Evolutionary conservation across 176 grass and related monocot species (phyloP), one percentile per base, ranked within the genome.

Genomic region (Ensete glaucum): DNA sequence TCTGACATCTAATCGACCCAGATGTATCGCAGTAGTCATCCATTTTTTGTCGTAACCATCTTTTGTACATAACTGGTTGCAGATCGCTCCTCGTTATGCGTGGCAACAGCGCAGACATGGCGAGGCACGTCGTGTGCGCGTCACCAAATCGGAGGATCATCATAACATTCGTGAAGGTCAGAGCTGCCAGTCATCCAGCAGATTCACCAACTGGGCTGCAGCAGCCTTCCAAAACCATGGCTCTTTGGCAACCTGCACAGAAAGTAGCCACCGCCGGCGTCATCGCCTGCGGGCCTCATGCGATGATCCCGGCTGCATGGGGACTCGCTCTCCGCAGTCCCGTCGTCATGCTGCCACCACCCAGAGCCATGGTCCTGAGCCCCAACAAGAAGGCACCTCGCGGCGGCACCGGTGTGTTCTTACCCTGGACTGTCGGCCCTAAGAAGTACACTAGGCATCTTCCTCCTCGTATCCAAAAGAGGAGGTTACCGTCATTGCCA

Each of bases 381-480:
- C 74, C 80, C 11, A 74, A 83, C 79, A 99, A 87, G 80, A 83
- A 85, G 75, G 89, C 85, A 78, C 75, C 78, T 14, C 86, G 86
- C 10, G 77, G 80, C 54, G 95, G 96, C 77, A 99, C 96, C 19
- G 96, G 96, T 52, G 96, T 99, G 54, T 99, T 99, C 83, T 82
- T 99, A 65, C 96, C 96, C 8, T 99, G 91, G 96, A 87, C 82
- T 52, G 91, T 99, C 1, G 96, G 96, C 11, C 86, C 96, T 0
- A 99, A 99, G 84, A 77, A 86, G 73, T 95, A 91, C 54, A 94
- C 86, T 85, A 95, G 88, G 83, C 96, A 95, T 69, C 91, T 99
- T 15, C 96, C 96, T 1, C 96, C 96, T 56, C 90, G 91, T 66
- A 99, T 99, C 54, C 96, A 99, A 83, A 99, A 89, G 96, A 92